phyloP scores from a whole-genome alignment of 148 eudicot species.

The Vaccinium corymbosum region DNA sequence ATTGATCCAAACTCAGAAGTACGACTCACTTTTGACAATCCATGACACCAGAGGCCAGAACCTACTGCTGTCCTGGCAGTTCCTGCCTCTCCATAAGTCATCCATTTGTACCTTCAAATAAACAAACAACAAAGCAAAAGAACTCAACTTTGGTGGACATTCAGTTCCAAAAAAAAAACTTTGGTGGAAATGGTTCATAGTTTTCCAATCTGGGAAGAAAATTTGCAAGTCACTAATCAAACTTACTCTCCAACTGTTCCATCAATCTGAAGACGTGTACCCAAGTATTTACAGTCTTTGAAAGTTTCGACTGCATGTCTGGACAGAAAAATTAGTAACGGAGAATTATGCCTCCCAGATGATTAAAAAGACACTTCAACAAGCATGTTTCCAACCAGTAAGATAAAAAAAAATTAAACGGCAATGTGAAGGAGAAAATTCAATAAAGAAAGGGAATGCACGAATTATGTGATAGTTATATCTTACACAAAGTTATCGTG shows the following conservation, averaged over 20 bases:
- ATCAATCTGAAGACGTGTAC: constrained; percentile 73
- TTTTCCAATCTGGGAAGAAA: constrained; percentile 7
- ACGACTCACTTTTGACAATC: constrained; percentile 59
- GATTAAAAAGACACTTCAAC: background rate
- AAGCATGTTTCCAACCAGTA: constrained; percentile 9
- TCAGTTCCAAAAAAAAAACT: background rate
- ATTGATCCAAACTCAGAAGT: background rate
- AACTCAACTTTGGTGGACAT: background rate
- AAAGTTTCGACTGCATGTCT: constrained; percentile 67
- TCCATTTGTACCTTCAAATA: constrained; percentile 75
- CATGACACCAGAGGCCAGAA: constrained; percentile 64
- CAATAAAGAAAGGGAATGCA: background rate
- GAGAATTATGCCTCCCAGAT: constrained; percentile 7
- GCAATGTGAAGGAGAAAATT: background rate
- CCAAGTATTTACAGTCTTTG: constrained; percentile 73
- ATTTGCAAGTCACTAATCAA: constrained; percentile 9
- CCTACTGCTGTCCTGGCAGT: constrained; percentile 75
- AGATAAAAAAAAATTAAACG: background rate
- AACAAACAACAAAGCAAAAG: constrained; percentile 1
- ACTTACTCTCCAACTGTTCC: constrained; percentile 98
- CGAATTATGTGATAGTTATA: constrained; percentile 14
- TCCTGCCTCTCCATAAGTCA: constrained; percentile 90
- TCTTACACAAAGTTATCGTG: constrained; percentile 94
- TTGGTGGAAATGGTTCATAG: background rate
- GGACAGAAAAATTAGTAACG: constrained; percentile 3